Percentiles rank a stretch among this genome's conserved stretches.
Conservation (phyloP, 1,284 basidiomycete species). For the Clitocybe nebularis region DNA sequence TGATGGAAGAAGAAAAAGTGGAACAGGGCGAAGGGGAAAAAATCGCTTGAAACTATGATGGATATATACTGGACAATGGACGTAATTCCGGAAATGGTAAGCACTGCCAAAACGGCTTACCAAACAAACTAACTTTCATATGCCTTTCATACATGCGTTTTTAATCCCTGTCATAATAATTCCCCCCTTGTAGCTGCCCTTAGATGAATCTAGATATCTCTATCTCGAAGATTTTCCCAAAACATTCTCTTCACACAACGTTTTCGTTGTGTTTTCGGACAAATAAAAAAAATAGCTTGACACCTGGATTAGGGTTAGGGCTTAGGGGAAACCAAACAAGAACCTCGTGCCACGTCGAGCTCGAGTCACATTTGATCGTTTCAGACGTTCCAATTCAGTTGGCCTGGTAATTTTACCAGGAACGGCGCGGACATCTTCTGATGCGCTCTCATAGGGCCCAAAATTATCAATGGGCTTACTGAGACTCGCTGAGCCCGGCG, state of each 20-base stretch:
- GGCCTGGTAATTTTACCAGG: conserved; percentile 8
- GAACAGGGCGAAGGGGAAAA: conserved; percentile 41
- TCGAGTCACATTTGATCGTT: conserved; percentile 20
- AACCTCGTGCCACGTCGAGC: conserved; percentile 24
- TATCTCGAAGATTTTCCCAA: conserved; percentile 8
- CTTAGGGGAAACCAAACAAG: conserved; percentile 16
- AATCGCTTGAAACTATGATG: conserved; percentile 29
- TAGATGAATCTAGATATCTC: conserved; percentile 16
- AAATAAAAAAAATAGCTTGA: conserved; percentile 5
- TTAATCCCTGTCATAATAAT: conserved; percentile 15
- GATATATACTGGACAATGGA: conserved; percentile 32
- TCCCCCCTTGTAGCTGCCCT: conserved; percentile 1
- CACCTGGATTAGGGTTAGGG: conserved; percentile 24
- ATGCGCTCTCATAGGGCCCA: conserved; percentile 20
- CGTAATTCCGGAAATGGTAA: conserved; percentile 28
- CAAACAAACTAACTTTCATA: conserved; percentile 22
- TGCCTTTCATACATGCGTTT: conserved; percentile 19
- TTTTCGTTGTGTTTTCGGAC: too few relatives aligned
- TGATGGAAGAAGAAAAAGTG: conserved; percentile 26
- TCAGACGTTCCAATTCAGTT: conserved; percentile 15
- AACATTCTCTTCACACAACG: conserved; percentile 8
- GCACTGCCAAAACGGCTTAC: conserved; percentile 17
- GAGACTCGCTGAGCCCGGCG: background rate
- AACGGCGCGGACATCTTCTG: conserved; percentile 13
- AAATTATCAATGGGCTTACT: background rate